Base-by-base conservation (phyloP, 2,329 filamentous ascomycete species). In the Microthyrium microscopicum region DNA sequence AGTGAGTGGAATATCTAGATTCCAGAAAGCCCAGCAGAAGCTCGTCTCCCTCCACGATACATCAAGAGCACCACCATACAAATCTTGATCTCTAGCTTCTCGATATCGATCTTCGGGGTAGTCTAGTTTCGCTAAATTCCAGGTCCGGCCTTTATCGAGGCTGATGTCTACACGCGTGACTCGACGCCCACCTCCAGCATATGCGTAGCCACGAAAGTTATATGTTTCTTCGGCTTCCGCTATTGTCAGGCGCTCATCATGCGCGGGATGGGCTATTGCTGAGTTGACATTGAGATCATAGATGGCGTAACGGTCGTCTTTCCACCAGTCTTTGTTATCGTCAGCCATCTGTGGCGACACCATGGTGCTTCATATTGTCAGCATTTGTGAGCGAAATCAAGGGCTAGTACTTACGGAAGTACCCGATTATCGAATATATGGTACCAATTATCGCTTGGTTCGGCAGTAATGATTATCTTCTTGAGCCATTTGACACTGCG, bases 1-100 rank as follows among this genome's bases (percentile, higher is more conserved):
- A 0, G 61, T 47, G 0, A 79, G 53, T 0, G 70, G 53, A 15
- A 93, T 63, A 7, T 76, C 68, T 13, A 91, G 55, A 11, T 77
- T 70, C 84, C 84, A 94, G 55, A 92, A 89, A 50, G 79, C 91
- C 83, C 84, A 94, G 50, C 82, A 89, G 54, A 92, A 92, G 43
- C 68, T 77, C 2, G 69, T 72, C 50, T 92, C 83, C 22, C 82
- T 66, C 75, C 77, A 84, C 34, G 68, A 70, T 68, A 91, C 74
- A 47, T 93, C 84, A 4, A 93, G 51, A 29, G 63, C 68, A 3
- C 83, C 82, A 4, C 81, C 83, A 40, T 70, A 92, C 0, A 92
- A 57, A n/a, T 58, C 57, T 36, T 71, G 68, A 67, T 73, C 26
- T 66, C 66, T 46, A 9, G 62, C 61, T 16, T 70, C 61, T 19